Conservation (phyloP, 768 basidiomycete species). For the Favolaschia claudopus region DNA sequence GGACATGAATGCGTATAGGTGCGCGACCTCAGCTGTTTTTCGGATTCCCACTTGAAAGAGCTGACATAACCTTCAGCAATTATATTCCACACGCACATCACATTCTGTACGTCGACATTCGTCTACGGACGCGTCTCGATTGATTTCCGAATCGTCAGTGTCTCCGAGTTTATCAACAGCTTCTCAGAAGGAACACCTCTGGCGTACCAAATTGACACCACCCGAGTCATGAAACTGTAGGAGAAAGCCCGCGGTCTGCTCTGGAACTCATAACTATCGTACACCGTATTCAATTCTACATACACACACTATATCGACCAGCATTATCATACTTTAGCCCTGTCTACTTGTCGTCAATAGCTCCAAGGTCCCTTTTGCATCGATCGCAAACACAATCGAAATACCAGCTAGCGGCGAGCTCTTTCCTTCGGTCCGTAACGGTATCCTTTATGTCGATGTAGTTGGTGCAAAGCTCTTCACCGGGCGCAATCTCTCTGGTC, state of each 20-base stretch:
- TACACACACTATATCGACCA: not conserved
- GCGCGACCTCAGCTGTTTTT: not conserved
- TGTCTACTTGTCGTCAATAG: not conserved
- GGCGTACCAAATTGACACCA: conserved; percentile 24
- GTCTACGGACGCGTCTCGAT: too few relatives aligned
- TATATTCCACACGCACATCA: conserved; percentile 26
- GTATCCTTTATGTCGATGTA: conserved; percentile 44
- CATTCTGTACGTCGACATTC: conserved; percentile 6
- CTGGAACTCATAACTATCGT: too few relatives aligned
- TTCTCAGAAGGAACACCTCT: conserved; percentile 14
- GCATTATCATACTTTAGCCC: conserved; percentile 8
- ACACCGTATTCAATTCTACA: too few relatives aligned
- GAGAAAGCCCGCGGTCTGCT: too few relatives aligned
- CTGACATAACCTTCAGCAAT: not conserved
- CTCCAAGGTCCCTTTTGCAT: conserved; percentile 30
- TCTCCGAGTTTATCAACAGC: conserved; percentile 1
- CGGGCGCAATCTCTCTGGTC: conserved; percentile 40
- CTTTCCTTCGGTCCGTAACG: conserved; percentile 21
- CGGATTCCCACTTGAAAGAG: too few relatives aligned
- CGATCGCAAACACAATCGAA: conserved; percentile 34
- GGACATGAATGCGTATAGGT: conserved; percentile 16
- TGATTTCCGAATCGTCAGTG: too few relatives aligned
- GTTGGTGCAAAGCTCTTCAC: conserved; percentile 55
- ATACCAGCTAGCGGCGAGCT: conserved; percentile 32
- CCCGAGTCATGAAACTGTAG: conserved; percentile 9